Evolutionary conservation across 192 early-diverging fungal species (phyloP).

Genomic region (Coemansia aciculifera): DNA sequence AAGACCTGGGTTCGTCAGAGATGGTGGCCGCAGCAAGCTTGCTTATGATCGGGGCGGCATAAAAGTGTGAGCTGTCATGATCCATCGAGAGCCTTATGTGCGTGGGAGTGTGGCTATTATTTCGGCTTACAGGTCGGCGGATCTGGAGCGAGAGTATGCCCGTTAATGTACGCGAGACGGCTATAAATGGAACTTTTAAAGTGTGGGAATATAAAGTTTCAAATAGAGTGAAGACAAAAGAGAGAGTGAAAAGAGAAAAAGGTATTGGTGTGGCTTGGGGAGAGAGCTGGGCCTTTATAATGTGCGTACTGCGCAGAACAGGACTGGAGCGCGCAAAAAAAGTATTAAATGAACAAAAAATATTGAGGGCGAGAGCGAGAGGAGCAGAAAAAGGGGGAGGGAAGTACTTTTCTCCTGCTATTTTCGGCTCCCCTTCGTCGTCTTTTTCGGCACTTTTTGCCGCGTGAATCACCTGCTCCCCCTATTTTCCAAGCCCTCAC

Average conservation of each 20-base stretch:
- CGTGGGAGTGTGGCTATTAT: slow-evolving; percentile 6
- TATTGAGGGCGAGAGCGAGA: neutral
- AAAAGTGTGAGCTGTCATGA: slow-evolving; percentile 31
- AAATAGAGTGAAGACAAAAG: neutral
- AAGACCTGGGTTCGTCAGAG: slow-evolving; percentile 10
- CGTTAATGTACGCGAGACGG: neutral
- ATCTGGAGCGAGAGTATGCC: slow-evolving; percentile 2
- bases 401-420: neutral
- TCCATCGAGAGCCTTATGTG: slow-evolving; percentile 13
- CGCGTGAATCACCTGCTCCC: neutral
- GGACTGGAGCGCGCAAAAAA: neutral
- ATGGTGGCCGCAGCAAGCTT: slow-evolving; percentile 10
- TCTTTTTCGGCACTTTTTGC: neutral
- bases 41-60: slow-evolving; percentile 28
- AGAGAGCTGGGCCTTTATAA: neutral
- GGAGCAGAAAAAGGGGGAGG: neutral
- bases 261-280: neutral
- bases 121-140: neutral
- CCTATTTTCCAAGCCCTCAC: neutral
- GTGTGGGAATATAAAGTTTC: slow-evolving; percentile 8
- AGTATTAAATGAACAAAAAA: neutral
- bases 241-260: neutral
- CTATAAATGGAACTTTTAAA: slow-evolving; percentile 7
- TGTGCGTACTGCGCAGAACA: neutral
- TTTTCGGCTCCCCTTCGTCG: neutral